A percentile compares a stretch with the other conserved stretches of the same genome.
phyloP scores from a whole-genome alignment of 768 basidiomycete genomes.

The Lactarius indigo region DNA sequence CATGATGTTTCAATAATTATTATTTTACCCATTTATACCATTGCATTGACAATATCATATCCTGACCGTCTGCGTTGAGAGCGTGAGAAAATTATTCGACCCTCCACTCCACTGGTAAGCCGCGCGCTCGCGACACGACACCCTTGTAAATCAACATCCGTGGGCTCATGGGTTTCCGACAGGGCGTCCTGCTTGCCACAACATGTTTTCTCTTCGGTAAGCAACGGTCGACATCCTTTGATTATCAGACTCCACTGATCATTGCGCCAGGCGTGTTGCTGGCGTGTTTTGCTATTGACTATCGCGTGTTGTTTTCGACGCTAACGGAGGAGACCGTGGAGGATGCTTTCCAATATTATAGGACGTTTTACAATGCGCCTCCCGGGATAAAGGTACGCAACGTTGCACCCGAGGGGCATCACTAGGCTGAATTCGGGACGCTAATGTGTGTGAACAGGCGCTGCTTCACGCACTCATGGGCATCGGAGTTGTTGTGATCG shows the following conservation, averaged over 20 bases:
- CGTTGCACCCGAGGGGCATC: slow-evolving; percentile 3
- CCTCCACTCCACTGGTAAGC: not conserved
- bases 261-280: slow-evolving; percentile 62
- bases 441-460: slow-evolving; percentile 47
- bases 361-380: slow-evolving; percentile 89
- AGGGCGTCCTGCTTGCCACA: slow-evolving; percentile 83
- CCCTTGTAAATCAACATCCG: not conserved
- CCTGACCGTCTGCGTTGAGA: not conserved
- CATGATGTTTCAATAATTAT: slow-evolving; percentile 24
- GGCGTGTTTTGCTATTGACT: slow-evolving; percentile 85
- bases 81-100: slow-evolving; percentile 17
- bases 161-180: slow-evolving; percentile 76
- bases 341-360: slow-evolving; percentile 88
- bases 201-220: slow-evolving; percentile 88
- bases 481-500: slow-evolving; percentile 67
- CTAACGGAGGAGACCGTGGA: slow-evolving; percentile 60
- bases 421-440: not conserved
- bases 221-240: slow-evolving; percentile 27
- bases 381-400: slow-evolving; percentile 84
- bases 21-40: slow-evolving; percentile 26
- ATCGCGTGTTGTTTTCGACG: slow-evolving; percentile 71
- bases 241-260: slow-evolving; percentile 9
- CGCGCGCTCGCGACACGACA: not conserved
- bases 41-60: slow-evolving; percentile 12
- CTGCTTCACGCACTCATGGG: slow-evolving; percentile 83